Percentiles rank a stretch among this genome's conserved stretches.
These are phyloP conservation scores for Lepiota brunneoincarnata DNA, from an alignment of 768 basidiomycete species.

Conservation along the genomic window DNA sequence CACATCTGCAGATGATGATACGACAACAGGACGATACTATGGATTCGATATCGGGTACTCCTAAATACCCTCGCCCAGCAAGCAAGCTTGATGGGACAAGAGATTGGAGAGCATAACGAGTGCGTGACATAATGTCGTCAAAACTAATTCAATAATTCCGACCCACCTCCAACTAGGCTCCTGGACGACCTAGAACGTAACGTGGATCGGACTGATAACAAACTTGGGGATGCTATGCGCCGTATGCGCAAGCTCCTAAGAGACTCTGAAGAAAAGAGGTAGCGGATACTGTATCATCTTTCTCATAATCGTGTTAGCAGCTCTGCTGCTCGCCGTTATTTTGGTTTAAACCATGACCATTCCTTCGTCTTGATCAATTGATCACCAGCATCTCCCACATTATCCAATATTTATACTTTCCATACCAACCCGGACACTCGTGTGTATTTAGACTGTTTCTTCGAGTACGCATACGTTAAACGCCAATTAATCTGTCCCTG, in stretches of 20 bases:
- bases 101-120: slow-evolving; percentile 92
- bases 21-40: slow-evolving; percentile 88
- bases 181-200: slow-evolving; percentile 73
- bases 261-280: slow-evolving; percentile 85
- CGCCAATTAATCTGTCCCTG: no score
- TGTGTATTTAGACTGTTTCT: no score
- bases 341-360: slow-evolving; percentile 43
- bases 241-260: slow-evolving; percentile 78
- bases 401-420: background rate
- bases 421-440: background rate
- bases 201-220: slow-evolving; percentile 67
- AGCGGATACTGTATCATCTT: slow-evolving; percentile 90
- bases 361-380: no score
- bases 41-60: slow-evolving; percentile 81
- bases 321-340: slow-evolving; percentile 78
- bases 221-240: slow-evolving; percentile 62
- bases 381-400: background rate
- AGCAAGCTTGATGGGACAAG: slow-evolving; percentile 91
- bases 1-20: slow-evolving; percentile 66
- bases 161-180: slow-evolving; percentile 49
- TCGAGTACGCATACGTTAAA: no score
- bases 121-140: slow-evolving; percentile 27
- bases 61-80: slow-evolving; percentile 84
- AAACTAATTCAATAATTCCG: background rate
- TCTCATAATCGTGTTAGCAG: slow-evolving; percentile 74